Percentiles rank a stretch among this genome's conserved stretches.
These are phyloP conservation scores for Fusarium cyanostomum DNA, from an alignment of 2,329 filamentous ascomycete genomes.

Conservation along the genomic window DNA sequence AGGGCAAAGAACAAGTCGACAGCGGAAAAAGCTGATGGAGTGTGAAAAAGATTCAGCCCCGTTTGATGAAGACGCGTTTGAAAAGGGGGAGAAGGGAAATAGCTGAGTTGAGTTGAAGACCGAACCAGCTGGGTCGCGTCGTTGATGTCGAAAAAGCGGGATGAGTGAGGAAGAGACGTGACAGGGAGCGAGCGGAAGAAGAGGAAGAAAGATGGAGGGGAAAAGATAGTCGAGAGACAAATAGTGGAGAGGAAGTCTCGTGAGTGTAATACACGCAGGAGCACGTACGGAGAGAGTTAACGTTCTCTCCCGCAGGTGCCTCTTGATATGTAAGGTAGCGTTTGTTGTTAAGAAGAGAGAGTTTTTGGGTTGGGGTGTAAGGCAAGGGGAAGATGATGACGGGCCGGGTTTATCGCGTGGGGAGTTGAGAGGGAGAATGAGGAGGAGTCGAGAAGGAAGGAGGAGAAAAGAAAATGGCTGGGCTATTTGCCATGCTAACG, in stretches of 20 bases:
- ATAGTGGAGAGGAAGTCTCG: constrained; percentile 34
- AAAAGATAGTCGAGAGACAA: constrained; percentile 11
- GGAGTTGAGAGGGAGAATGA: background rate
- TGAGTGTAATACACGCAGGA: constrained; percentile 32
- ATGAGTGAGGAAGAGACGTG: constrained; percentile 17
- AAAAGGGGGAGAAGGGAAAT: constrained; percentile 5
- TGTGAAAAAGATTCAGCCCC: background rate
- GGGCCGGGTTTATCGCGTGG: constrained; percentile 15
- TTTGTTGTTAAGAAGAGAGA: constrained; percentile 10
- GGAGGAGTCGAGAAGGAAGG: constrained; percentile 4
- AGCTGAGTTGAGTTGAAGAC: constrained; percentile 2
- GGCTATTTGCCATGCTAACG: constrained; percentile 19
- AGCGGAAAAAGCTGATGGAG: constrained; percentile 2
- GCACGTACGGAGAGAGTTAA: background rate
- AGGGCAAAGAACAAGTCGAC: background rate
- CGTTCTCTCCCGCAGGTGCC: background rate
- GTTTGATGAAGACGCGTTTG: constrained; percentile 10
- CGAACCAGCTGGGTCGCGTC: constrained; percentile 18
- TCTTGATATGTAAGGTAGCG: background rate
- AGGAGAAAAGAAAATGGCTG: constrained; percentile 25
- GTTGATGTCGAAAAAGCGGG: constrained; percentile 36
- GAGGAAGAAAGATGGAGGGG: constrained; percentile 11
- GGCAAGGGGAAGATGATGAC: constrained; percentile 10
- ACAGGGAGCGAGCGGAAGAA: constrained; percentile 16
- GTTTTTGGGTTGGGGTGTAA: background rate